These are phyloP conservation scores for Cladosporium sp. DNA, from an alignment of 2,329 filamentous ascomycete genomes.

Conservation along the genomic window DNA sequence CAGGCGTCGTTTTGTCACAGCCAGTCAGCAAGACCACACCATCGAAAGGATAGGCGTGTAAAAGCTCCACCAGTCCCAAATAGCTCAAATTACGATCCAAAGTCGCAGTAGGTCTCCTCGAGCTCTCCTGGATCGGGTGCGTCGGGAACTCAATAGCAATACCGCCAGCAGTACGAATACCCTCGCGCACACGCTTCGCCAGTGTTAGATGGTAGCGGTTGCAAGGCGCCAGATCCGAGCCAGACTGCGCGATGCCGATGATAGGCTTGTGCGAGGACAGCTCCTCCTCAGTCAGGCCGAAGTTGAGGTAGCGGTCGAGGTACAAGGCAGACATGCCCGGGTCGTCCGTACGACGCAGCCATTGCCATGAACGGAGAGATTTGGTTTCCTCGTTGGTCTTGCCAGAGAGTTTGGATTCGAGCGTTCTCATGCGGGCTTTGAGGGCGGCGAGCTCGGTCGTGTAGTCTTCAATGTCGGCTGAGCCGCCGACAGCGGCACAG, in stretches of 20 bases:
- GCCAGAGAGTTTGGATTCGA: conserved; percentile 26
- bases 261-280: conserved; percentile 27
- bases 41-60: conserved; percentile 30
- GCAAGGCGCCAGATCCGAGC: conserved; percentile 29
- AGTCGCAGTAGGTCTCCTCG: conserved; percentile 27
- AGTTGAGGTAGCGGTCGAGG: conserved; percentile 29
- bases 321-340: conserved; percentile 29
- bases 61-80: conserved; percentile 26
- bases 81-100: conserved; percentile 29
- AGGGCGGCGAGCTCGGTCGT: conserved; percentile 26
- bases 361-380: conserved; percentile 26
- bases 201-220: conserved; percentile 28
- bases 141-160: conserved; percentile 31
- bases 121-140: conserved; percentile 30
- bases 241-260: conserved; percentile 29
- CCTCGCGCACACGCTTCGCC: conserved; percentile 27
- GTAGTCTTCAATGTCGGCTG: conserved; percentile 30
- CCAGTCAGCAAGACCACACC: conserved; percentile 29
- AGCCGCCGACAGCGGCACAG: conserved; percentile 7
- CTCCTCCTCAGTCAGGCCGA: conserved; percentile 28
- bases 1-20: conserved; percentile 31
- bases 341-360: conserved; percentile 28
- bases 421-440: conserved; percentile 25
- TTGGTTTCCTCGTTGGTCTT: conserved; percentile 16
- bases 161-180: conserved; percentile 26